phyloP scores from a whole-genome alignment of 192 early-diverging fungal genomes.

The Coemansia reversa region DNA sequence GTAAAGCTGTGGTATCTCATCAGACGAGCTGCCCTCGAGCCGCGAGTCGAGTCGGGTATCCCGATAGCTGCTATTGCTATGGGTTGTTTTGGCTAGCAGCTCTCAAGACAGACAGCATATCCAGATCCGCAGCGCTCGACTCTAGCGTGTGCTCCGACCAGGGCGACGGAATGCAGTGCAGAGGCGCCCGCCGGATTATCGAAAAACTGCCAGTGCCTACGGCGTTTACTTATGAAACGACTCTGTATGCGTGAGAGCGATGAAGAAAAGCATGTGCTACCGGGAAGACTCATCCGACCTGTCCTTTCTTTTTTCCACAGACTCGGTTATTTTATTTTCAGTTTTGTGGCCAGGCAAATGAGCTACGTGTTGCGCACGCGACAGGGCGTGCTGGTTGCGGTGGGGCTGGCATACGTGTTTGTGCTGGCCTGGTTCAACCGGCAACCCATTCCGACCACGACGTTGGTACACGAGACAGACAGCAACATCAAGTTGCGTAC shows the following conservation, averaged over 20 bases:
- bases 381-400: slow-evolving; percentile 44
- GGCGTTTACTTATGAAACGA: neutral
- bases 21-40: too few relatives aligned
- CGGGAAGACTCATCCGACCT: neutral
- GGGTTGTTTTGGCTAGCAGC: too few relatives aligned
- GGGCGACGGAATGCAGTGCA: neutral
- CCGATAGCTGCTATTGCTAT: too few relatives aligned
- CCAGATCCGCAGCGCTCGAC: neutral
- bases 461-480: slow-evolving; percentile 46
- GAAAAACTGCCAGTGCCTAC: neutral
- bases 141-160: neutral
- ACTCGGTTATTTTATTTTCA: neutral
- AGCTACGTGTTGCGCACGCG: slow-evolving; percentile 42
- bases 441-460: slow-evolving; percentile 50
- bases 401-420: slow-evolving; percentile 41
- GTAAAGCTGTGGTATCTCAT: too few relatives aligned
- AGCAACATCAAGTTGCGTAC: slow-evolving; percentile 21
- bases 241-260: neutral
- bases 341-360: slow-evolving; percentile 12
- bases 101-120: neutral
- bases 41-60: too few relatives aligned
- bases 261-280: neutral
- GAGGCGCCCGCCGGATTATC: neutral
- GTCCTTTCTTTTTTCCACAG: neutral
- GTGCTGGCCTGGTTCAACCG: slow-evolving; percentile 53